Evolutionary conservation across 148 eudicot genomes (phyloP).

Genomic region (Rhododendron williamsianum): DNA sequence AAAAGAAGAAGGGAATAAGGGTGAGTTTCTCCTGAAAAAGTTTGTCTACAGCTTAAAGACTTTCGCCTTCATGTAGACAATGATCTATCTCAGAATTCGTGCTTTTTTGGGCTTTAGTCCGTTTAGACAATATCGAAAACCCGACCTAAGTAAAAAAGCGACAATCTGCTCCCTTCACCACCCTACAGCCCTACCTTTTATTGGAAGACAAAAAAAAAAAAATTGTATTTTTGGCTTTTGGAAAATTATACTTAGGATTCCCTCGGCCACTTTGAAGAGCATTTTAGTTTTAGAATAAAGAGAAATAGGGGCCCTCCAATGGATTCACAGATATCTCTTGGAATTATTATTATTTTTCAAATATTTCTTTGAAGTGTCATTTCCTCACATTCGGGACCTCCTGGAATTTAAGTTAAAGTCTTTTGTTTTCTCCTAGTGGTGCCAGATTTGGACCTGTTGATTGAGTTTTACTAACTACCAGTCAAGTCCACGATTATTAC

Average conservation of each 20-base stretch:
- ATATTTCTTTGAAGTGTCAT: neutral
- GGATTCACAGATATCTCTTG: neutral
- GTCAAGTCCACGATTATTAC: neutral
- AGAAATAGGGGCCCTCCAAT: constrained; percentile 11
- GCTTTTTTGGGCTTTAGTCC: too few species aligned
- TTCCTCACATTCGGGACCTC: neutral
- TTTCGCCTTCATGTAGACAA: neutral
- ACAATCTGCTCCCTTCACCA: constrained; percentile 12
- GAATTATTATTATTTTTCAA: neutral
- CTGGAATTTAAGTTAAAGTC: neutral
- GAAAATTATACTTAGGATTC: constrained; percentile 34
- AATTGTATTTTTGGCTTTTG: constrained; percentile 27
- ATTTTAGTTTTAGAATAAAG: constrained; percentile 13
- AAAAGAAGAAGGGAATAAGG: neutral
- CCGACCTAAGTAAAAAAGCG: too few species aligned
- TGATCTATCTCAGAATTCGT: too few species aligned
- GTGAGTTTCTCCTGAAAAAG: too few species aligned
- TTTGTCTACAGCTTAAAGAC: neutral
- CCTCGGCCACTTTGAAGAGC: constrained; percentile 18
- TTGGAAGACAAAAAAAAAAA: constrained; percentile 16
- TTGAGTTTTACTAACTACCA: neutral
- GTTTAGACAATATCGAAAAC: too few species aligned
- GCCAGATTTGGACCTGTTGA: neutral
- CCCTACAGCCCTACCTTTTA: neutral
- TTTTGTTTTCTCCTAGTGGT: neutral